A percentile compares a stretch with the other conserved stretches of the same genome.
phyloP scores from a whole-genome alignment of 2,329 filamentous ascomycete genomes.

The Volutella citrinella region DNA sequence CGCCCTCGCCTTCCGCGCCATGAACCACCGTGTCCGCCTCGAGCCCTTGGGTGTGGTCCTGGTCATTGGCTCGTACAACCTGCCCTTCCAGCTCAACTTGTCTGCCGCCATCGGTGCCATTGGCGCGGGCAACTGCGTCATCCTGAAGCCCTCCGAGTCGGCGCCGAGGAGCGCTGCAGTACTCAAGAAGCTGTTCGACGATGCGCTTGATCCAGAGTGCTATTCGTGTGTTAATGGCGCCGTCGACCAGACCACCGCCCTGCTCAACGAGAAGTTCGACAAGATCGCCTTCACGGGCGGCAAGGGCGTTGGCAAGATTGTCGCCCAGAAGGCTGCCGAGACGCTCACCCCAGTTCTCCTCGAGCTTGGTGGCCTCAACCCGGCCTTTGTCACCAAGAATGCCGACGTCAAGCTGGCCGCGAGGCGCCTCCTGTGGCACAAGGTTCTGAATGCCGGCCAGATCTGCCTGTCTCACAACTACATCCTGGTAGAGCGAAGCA shows the following conservation, averaged over 20 bases:
- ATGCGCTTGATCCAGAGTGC: slow-evolving; percentile 71
- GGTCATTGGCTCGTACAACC: slow-evolving; percentile 93
- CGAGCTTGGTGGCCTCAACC: slow-evolving; percentile 89
- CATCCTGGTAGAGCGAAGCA: slow-evolving; percentile 73
- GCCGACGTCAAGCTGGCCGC: slow-evolving; percentile 79
- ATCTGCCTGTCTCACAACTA: slow-evolving; percentile 94
- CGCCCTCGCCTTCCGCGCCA: slow-evolving; percentile 61
- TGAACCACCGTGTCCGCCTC: slow-evolving; percentile 76
- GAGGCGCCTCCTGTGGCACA: slow-evolving; percentile 82
- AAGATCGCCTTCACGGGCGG: slow-evolving; percentile 97
- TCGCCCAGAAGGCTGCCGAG: slow-evolving; percentile 85
- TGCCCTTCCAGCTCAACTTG: slow-evolving; percentile 78
- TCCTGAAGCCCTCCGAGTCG: slow-evolving; percentile 88
- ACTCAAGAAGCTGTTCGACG: slow-evolving; percentile 73
- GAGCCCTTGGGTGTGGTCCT: slow-evolving; percentile 82
- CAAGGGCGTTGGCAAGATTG: slow-evolving; percentile 75
- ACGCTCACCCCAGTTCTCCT: slow-evolving; percentile 84
- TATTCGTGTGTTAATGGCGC: slow-evolving; percentile 80
- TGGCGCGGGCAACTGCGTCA: slow-evolving; percentile 82
- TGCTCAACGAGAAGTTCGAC: slow-evolving; percentile 90
- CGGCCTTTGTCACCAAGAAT: slow-evolving; percentile 84
- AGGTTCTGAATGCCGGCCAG: slow-evolving; percentile 83
- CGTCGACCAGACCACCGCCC: slow-evolving; percentile 73
- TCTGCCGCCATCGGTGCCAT: slow-evolving; percentile 85
- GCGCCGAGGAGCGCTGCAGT: slow-evolving; percentile 74